Base-by-base conservation (phyloP, 495 filamentous ascomycete genomes). In the Talaromyces adpressus region DNA sequence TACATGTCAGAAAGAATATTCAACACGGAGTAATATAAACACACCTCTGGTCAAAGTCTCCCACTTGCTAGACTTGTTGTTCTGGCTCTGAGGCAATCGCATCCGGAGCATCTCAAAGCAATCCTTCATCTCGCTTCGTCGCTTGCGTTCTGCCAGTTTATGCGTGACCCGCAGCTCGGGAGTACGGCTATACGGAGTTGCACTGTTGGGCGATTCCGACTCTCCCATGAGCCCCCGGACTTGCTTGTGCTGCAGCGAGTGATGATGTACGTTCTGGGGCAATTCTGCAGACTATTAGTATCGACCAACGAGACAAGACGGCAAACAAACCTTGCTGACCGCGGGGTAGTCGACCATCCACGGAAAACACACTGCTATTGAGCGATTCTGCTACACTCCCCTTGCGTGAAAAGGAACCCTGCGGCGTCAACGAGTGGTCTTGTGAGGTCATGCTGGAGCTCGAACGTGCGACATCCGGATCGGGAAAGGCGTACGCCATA, bases 31-130 rank as follows among this genome's bases (percentile, higher is more conserved):
- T 27, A 27, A 27, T 27, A 27, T 27, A 1, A 29, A 67, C 77
- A 39, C 81, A 96, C 92, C 91, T 83, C 93, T 92, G 9, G 91
- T 95, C n/a, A 99, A 74, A 36, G 96, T 96, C 69, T 99, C 94
- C 95, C 95, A 99, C 75, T 99, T 99, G 70, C 92, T 97, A 3
- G 93, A 93, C 70, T 98, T 99, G 52, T 90, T 89, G 20, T 92
- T 93, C 58, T 92, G 86, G 63, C 89, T 90, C 62, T 91, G 87
- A 6, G 93, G 93, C 65, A 97, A 86, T 47, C 91, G 82, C 59
- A 87, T 82, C 41, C 93, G 86, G 25, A 99, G 76, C 53, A 88
- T 83, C 65, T 99, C 94, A 71, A 98, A 98, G 6, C 97, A 82
- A 70, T 93, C 89, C 74, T 99, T 99, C 94, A 99, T 98, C 72